Evolutionary conservation across 257 asterid species (phyloP).

Genomic region (Phtheirospermum japonicum): DNA sequence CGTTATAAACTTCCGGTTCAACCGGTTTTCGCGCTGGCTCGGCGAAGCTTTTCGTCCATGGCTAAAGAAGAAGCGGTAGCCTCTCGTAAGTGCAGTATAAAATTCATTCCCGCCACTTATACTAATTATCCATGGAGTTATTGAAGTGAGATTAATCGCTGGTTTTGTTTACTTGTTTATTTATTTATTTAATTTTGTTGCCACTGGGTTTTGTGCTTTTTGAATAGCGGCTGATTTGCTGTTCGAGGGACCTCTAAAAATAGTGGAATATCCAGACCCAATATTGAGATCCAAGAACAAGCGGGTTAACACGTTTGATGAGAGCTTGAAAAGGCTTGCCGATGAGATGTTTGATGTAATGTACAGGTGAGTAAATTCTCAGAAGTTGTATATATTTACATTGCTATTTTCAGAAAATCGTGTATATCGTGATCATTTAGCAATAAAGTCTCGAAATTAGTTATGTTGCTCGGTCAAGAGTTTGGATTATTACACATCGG

Average conservation of each 20-base stretch:
- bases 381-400: not conserved
- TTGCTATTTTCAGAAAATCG: not conserved
- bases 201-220: slow-evolving; percentile 6
- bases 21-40: slow-evolving; percentile 53
- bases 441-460: not conserved
- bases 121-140: not conserved
- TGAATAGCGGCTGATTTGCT: slow-evolving; percentile 71
- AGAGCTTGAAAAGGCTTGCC: slow-evolving; percentile 66
- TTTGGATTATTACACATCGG: not conserved
- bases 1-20: slow-evolving; percentile 23
- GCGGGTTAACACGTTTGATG: slow-evolving; percentile 57
- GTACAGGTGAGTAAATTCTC: slow-evolving; percentile 59
- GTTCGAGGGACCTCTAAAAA: slow-evolving; percentile 52
- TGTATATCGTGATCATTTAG: not conserved
- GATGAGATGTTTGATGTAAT: slow-evolving; percentile 90
- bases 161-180: not conserved
- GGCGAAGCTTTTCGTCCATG: slow-evolving; percentile 46
- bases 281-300: slow-evolving; percentile 80
- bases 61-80: slow-evolving; percentile 33
- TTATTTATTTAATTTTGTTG: not conserved
- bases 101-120: not conserved
- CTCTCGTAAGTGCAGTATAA: slow-evolving; percentile 43
- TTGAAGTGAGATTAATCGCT: not conserved
- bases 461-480: not conserved
- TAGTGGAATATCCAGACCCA: slow-evolving; percentile 83